These are phyloP conservation scores for Xylariales sp. DNA, from an alignment of 2,329 filamentous ascomycete species.

Conservation along the genomic window DNA sequence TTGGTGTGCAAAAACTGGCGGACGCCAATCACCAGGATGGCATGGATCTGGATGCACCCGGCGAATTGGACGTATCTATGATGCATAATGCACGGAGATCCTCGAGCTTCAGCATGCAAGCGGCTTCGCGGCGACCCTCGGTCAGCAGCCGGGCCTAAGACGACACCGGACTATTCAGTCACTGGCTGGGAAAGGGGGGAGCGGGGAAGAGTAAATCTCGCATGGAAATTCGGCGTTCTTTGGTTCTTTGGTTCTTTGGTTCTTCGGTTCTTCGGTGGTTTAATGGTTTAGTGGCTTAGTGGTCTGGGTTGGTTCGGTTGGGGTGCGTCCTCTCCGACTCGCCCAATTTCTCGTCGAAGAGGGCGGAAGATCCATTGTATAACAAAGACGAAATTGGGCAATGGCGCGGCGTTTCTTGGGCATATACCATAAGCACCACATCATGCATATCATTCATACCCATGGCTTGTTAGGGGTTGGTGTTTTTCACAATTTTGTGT, in stretches of 20 bases:
- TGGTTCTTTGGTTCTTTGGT: no score
- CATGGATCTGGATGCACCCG: slow-evolving; percentile 64
- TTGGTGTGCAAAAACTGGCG: slow-evolving; percentile 65
- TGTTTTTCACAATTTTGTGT: not conserved
- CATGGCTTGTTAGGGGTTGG: slow-evolving; percentile 7
- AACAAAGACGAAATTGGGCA: slow-evolving; percentile 11
- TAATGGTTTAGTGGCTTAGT: no score
- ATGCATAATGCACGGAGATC: slow-evolving; percentile 56
- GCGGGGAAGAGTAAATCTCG: not conserved
- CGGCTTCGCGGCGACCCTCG: slow-evolving; percentile 59
- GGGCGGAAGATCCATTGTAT: slow-evolving; percentile 8
- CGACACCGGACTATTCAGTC: not conserved
- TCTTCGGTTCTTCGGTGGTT: no score
- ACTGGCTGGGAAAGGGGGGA: not conserved
- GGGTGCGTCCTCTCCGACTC: not conserved
- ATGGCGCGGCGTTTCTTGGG: slow-evolving; percentile 26
- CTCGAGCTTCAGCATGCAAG: slow-evolving; percentile 59
- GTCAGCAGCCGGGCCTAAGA: slow-evolving; percentile 60
- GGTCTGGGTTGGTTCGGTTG: not conserved
- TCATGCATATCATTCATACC: slow-evolving; percentile 6
- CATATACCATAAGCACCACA: slow-evolving; percentile 15
- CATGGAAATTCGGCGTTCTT: slow-evolving; percentile 10
- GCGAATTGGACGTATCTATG: slow-evolving; percentile 64
- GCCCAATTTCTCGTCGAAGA: not conserved
- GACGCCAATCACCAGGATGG: slow-evolving; percentile 59